Evolutionary conservation across 768 basidiomycete genomes (phyloP), one percentile per base, ranked within the genome.

Genomic region (Macrolepiota fuliginosa): DNA sequence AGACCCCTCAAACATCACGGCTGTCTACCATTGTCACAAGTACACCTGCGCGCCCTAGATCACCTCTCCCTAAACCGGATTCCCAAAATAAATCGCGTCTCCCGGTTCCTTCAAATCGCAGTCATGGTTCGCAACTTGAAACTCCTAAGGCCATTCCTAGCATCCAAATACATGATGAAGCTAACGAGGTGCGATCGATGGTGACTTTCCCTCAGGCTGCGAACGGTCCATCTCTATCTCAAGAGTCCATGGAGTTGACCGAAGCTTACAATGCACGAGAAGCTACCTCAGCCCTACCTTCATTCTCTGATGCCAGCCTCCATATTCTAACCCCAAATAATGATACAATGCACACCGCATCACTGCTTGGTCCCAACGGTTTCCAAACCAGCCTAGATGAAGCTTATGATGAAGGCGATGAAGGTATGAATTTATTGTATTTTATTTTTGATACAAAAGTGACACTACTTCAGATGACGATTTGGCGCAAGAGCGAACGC

Each of bases 401-500:
- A 12, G 11, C 24, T 37, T 19, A 39, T 13, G 53, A 24, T 17
- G 60, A 27, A 32, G 29, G 29, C 10, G 32, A 25, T 37, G 53
- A 47, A 45, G 42, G 40, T 55, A 27, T 25, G n/a, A 3, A 24
- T 29, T 3, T n/a, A 19, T 5, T 15, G 9, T 49, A 2, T 36
- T n/a, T n/a, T n/a, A n/a, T n/a, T n/a, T n/a, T 17, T 11, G 25
- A 4, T n/a, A 9, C 9, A 52, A 1, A 25, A 2, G 15, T 49
- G 24, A 32, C 25, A 50, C 35, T 27, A 24, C 9, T 35, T 49
- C 9, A 58, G 61, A 54, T 22, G 50, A 60, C 22, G 42, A 25
- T 2, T 57, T 50, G n/a, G 58, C 59, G 22, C 68, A 66, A 49
- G 69, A 68, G 29, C 63, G 60, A 22, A 72, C 70, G 0, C 70